Conservation (phyloP, 495 filamentous ascomycete species). For the Penicilliopsis zonata region DNA sequence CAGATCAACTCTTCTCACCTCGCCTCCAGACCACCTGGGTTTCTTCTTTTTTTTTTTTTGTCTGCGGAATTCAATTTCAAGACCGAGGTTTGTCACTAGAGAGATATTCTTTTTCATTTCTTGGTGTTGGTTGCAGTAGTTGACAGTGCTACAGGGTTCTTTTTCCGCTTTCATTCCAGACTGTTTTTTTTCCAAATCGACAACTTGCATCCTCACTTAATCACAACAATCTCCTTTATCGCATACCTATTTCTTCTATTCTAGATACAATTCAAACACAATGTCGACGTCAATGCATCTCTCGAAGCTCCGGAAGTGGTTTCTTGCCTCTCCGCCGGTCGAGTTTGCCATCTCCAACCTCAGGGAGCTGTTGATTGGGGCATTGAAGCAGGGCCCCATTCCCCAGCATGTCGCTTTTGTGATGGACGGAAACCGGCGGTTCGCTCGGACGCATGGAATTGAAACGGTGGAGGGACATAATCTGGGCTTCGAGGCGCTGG, state of each 20-base stretch:
- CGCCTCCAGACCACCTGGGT: no score
- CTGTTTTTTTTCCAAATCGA: no score
- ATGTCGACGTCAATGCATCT: slow-evolving; percentile 52
- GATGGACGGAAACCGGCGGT: slow-evolving; percentile 95
- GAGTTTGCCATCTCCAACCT: slow-evolving; percentile 67
- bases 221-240: no score
- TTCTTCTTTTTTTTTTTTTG: no score
- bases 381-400: slow-evolving; percentile 78
- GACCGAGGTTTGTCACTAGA: no score
- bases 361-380: slow-evolving; percentile 73
- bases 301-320: slow-evolving; percentile 70
- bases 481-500: slow-evolving; percentile 88
- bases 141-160: no score
- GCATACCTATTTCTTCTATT: slow-evolving; percentile 3
- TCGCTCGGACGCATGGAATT: slow-evolving; percentile 78
- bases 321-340: slow-evolving; percentile 75
- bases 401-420: slow-evolving; percentile 94
- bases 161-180: no score
- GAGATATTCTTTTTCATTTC: no score
- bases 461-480: slow-evolving; percentile 98
- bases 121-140: no score
- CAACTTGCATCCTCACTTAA: no score
- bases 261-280: slow-evolving; percentile 5
- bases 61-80: no score
- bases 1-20: no score